Percentiles rank a stretch among this genome's conserved stretches.
Evolutionary conservation across 257 asterid genomes (phyloP).

Genomic region (Solanum pimpinellifolium): DNA sequence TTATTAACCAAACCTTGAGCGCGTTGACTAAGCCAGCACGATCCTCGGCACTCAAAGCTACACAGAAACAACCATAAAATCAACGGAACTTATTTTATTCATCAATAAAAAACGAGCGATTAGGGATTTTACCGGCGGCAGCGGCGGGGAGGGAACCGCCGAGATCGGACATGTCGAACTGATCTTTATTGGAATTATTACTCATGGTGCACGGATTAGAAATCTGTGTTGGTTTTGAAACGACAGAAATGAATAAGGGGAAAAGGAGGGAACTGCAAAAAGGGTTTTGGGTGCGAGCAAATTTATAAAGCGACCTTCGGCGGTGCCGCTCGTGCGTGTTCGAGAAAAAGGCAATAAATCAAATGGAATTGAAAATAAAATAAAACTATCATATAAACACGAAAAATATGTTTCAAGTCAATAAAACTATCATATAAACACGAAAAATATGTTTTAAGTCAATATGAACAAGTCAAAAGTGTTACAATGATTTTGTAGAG

Average conservation of each 20-base stretch:
- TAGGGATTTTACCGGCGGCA: slow-evolving; percentile 54
- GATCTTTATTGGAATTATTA: slow-evolving; percentile 41
- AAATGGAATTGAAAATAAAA: neutral
- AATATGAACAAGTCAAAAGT: neutral
- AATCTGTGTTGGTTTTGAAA: neutral
- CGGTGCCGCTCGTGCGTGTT: neutral
- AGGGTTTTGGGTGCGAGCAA: neutral
- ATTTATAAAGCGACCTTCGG: neutral
- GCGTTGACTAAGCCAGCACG: slow-evolving; percentile 66
- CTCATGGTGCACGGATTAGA: slow-evolving; percentile 8
- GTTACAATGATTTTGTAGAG: too few species aligned
- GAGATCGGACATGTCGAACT: slow-evolving; percentile 39
- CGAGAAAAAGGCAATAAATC: neutral
- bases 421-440: neutral
- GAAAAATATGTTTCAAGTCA: neutral
- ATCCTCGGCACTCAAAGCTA: slow-evolving; percentile 82
- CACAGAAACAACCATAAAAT: neutral
- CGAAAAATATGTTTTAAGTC: neutral
- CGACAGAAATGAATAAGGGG: neutral
- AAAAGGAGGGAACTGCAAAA: slow-evolving; percentile 6
- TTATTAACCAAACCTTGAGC: slow-evolving; percentile 43
- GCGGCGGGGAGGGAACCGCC: slow-evolving; percentile 78
- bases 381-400: neutral
- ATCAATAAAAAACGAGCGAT: neutral
- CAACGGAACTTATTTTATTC: neutral